These are phyloP conservation scores for Jamesozyma piceae DNA, from an alignment of 805 yeast genomes.

Conservation along the genomic window DNA sequence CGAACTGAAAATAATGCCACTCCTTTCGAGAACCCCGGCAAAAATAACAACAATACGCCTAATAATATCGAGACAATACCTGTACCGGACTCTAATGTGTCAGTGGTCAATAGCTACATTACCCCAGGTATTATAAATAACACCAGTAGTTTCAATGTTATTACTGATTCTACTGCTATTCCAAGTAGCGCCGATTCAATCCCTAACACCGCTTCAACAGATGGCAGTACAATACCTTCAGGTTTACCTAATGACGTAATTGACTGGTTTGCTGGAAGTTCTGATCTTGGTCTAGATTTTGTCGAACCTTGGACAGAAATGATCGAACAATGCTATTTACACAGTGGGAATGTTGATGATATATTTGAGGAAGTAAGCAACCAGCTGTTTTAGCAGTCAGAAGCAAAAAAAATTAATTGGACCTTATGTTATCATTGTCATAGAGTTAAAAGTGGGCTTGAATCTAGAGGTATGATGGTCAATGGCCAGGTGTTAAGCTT, in stretches of 20 bases:
- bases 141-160: background rate
- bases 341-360: conserved; percentile 19
- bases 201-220: background rate
- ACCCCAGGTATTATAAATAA: background rate
- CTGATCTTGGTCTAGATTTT: conserved; percentile 45
- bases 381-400: background rate
- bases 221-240: background rate
- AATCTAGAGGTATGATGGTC: too few relatives aligned
- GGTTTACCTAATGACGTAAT: conserved; percentile 29
- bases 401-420: background rate
- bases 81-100: background rate
- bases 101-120: background rate
- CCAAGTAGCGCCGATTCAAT: background rate
- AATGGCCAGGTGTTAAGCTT: too few relatives aligned
- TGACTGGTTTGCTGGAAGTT: conserved; percentile 44
- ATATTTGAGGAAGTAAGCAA: conserved; percentile 8
- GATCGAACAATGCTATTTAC: conserved; percentile 55
- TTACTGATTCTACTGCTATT: background rate
- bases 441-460: too few relatives aligned
- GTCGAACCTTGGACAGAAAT: conserved; percentile 77
- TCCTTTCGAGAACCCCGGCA: background rate
- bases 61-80: background rate
- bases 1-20: background rate
- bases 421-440: too few relatives aligned
- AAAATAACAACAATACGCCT: background rate